Base-by-base conservation (phyloP, 192 early-diverging fungal genomes). In the Podila epicladia region DNA sequence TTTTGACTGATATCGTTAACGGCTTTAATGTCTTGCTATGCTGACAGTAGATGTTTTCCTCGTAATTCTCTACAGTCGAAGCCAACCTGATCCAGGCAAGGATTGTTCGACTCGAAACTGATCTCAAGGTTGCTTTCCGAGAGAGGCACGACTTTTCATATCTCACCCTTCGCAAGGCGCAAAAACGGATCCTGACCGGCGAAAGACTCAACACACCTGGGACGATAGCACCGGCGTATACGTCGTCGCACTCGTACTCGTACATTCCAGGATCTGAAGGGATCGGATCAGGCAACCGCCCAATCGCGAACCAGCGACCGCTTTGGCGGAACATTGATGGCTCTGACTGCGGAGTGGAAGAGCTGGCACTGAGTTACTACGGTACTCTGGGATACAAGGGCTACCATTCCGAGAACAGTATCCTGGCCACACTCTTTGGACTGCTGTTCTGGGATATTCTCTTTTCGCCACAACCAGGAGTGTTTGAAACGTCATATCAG, bases 401-500 rank as follows among this genome's bases (percentile, higher is more conserved):
- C 51, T 62, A 91, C 33, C 91, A 94, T 26, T 85, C 88, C 0
- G 92, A 94, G 69, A 92, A 91, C 59, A 82, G 85, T 1, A 82
- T 94, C 19, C 74, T 87, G 0, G 85, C 86, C 0, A 90, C 90
- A 20, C 70, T 94, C 48, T 92, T 91, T 73, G 82, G 82, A 9
- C 76, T 94, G 4, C 68, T 94, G 24, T 92, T 94, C 67, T 94
- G 91, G 91, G 90, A 94, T 55, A 85, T 92, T 38, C 76, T 94
- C 9, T 92, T 94, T 69, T 65, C 85, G 8, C 82, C 89, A 0
- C 67, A 88, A 15, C 89, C 88, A 0, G 92, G 91, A 32, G 88
- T 89, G 2, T 89, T 94, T 72, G 92, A 94, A 67, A 94, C 91
- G 9, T 85, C 86, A 26, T 94, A 88, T 73, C 92, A 92, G 77